A percentile compares a stretch with the other conserved stretches of the same genome.
Conservation (phyloP, 1,139 yeast species). For the Sugiyamaella novakii region DNA sequence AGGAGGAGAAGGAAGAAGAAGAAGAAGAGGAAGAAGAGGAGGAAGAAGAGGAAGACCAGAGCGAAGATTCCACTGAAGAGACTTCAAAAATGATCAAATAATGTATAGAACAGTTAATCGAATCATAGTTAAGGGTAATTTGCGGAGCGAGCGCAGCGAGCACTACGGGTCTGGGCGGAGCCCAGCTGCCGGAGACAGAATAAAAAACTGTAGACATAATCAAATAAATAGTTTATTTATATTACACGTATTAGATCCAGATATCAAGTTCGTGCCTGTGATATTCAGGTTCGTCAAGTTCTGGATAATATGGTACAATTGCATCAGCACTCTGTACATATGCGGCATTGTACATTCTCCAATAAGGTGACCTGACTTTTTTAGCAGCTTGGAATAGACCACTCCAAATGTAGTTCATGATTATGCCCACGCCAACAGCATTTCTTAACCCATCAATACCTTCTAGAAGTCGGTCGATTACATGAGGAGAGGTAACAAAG, state of each 20-base stretch:
- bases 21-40: slow-evolving; percentile 32
- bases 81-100: slow-evolving; percentile 10
- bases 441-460: slow-evolving; percentile 74
- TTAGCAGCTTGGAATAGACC: slow-evolving; percentile 94
- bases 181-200: too few relatives aligned
- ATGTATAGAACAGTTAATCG: too few relatives aligned
- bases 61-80: slow-evolving; percentile 29
- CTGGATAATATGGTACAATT: slow-evolving; percentile 82
- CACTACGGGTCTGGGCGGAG: too few relatives aligned
- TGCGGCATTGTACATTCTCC: slow-evolving; percentile 79
- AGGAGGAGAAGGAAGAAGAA: slow-evolving; percentile 32
- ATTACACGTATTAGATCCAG: slow-evolving; percentile 43
- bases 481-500: slow-evolving; percentile 94
- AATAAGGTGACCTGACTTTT: slow-evolving; percentile 80
- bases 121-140: too few relatives aligned
- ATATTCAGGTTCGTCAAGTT: slow-evolving; percentile 42
- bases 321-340: slow-evolving; percentile 76
- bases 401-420: slow-evolving; percentile 77
- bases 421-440: slow-evolving; percentile 74
- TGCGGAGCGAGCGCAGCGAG: too few relatives aligned
- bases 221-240: background rate
- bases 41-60: slow-evolving; percentile 32
- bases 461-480: slow-evolving; percentile 77
- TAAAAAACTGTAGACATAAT: too few relatives aligned
- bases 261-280: slow-evolving; percentile 47